These are phyloP conservation scores for Pleurotus djamor DNA, from an alignment of 768 basidiomycete species.

Conservation along the genomic window DNA sequence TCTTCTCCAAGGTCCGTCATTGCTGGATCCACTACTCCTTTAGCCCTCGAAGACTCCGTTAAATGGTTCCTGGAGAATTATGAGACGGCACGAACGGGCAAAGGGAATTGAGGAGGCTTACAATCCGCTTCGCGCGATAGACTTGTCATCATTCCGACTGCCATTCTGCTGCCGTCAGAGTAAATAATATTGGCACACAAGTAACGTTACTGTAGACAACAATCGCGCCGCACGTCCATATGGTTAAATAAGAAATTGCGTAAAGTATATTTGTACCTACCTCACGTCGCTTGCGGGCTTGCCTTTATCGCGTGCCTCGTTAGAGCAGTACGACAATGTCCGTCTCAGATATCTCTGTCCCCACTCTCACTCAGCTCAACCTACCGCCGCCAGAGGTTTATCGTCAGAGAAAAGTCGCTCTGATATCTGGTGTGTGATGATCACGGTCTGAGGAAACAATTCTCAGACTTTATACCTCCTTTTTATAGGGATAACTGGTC, in stretches of 20 bases:
- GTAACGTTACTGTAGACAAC: no score
- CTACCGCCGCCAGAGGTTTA: conserved; percentile 81
- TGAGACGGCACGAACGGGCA: conserved; percentile 62
- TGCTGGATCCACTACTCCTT: background rate
- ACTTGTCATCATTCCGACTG: no score
- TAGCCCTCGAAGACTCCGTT: conserved; percentile 76
- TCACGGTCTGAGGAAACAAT: background rate
- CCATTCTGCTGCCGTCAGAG: no score
- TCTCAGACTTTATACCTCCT: no score
- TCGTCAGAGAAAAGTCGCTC: conserved; percentile 87
- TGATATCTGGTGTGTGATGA: conserved; percentile 73
- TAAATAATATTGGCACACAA: no score
- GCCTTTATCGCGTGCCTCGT: background rate
- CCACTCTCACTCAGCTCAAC: conserved; percentile 48
- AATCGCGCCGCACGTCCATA: background rate
- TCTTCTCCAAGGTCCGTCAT: background rate
- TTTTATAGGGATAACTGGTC: conserved; percentile 83
- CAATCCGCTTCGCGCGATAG: no score
- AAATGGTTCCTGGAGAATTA: conserved; percentile 89
- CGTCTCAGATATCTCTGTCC: conserved; percentile 27
- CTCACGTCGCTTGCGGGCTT: background rate
- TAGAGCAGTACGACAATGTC: conserved; percentile 35
- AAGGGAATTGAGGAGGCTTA: background rate
- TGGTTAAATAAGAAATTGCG: background rate
- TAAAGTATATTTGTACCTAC: no score